These are phyloP conservation scores for Xerocomellus intermedius DNA, from an alignment of 768 basidiomycete genomes.

Conservation along the genomic window DNA sequence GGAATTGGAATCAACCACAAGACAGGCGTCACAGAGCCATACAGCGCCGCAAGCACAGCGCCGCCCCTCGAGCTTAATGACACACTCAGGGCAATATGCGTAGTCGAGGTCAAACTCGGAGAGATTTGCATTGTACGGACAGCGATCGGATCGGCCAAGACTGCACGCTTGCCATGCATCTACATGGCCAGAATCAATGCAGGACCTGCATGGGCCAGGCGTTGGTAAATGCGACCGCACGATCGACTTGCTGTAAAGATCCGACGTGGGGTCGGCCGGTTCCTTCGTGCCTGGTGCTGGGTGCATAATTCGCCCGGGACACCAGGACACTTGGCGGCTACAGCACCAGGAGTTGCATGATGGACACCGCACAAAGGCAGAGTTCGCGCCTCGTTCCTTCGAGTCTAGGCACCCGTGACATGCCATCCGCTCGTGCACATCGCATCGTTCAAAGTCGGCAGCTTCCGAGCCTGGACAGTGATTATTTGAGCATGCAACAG, in stretches of 20 bases:
- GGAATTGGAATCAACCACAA: too few species aligned
- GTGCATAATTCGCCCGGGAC: background rate
- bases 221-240: background rate
- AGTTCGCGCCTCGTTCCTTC: too few species aligned
- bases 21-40: background rate
- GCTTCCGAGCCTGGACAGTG: background rate
- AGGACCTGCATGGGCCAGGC: background rate
- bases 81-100: background rate
- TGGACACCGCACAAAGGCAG: background rate
- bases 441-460: background rate
- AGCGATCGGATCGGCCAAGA: too few species aligned
- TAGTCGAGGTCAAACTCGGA: background rate
- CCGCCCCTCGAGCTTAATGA: background rate
- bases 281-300: background rate
- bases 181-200: background rate
- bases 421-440: background rate
- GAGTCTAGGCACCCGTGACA: background rate
- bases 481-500: background rate
- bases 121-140: background rate
- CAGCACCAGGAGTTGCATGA: constrained; percentile 1
- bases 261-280: background rate
- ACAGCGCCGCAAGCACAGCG: background rate
- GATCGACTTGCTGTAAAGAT: background rate
- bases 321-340: background rate
- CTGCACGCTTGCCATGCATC: background rate